These are phyloP conservation scores for Lipomyces sp. DNA, from an alignment of 805 yeast genomes.

Conservation along the genomic window DNA sequence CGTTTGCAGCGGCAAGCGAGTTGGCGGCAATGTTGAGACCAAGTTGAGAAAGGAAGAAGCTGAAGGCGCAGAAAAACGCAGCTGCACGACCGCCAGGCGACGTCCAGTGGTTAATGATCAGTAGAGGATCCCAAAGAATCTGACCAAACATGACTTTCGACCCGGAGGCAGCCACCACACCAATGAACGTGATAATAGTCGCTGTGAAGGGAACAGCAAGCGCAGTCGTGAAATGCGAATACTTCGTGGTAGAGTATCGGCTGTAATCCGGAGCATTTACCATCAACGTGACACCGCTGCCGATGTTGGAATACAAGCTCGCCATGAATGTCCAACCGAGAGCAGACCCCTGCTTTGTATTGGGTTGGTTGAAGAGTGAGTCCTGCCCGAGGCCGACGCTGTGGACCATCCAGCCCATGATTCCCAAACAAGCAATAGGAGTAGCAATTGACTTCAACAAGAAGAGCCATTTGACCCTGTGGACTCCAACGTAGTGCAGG, in stretches of 20 bases:
- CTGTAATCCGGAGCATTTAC: constrained; percentile 52
- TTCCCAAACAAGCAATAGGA: constrained; percentile 83
- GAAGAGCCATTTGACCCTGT: constrained; percentile 80
- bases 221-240: constrained; percentile 41
- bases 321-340: constrained; percentile 51
- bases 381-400: constrained; percentile 18
- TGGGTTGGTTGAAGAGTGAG: constrained; percentile 11
- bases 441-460: constrained; percentile 78
- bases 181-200: constrained; percentile 29
- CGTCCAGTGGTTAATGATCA: constrained; percentile 47
- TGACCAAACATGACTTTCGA: constrained; percentile 32
- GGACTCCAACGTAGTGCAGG: constrained; percentile 81
- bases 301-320: constrained; percentile 50
- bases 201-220: constrained; percentile 30
- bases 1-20: constrained; percentile 51
- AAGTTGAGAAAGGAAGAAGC: constrained; percentile 49
- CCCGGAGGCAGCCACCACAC: constrained; percentile 35
- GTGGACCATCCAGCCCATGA: constrained; percentile 74
- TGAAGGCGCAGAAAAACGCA: constrained; percentile 48
- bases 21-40: constrained; percentile 45
- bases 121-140: constrained; percentile 36
- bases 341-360: constrained; percentile 42
- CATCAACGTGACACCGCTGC: constrained; percentile 49
- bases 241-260: constrained; percentile 47
- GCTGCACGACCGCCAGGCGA: constrained; percentile 52